phyloP scores from a whole-genome alignment of 192 early-diverging fungal species.

The Gigaspora rosea region DNA sequence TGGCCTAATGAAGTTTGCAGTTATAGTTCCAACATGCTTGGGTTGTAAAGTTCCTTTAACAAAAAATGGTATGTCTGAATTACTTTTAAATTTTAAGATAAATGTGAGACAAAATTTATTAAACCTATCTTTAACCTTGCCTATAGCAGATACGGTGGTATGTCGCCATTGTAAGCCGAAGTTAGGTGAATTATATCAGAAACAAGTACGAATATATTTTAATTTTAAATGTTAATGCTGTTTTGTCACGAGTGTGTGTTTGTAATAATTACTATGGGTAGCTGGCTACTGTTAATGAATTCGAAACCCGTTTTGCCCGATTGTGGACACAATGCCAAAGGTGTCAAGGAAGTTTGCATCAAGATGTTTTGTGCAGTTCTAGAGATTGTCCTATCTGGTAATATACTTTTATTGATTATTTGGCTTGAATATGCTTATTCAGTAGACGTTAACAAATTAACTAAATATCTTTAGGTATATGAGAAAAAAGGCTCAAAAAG shows the following conservation, averaged over 20 bases:
- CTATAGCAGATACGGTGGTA: conserved; percentile 63
- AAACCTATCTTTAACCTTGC: conserved; percentile 2
- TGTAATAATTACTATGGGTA: not conserved
- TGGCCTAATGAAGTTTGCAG: conserved; percentile 92
- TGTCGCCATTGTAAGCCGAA: conserved; percentile 76
- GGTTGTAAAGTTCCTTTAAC: conserved; percentile 87
- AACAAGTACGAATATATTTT: conserved; percentile 47
- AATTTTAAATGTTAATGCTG: not conserved
- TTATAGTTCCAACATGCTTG: conserved; percentile 88
- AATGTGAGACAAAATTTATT: not conserved
- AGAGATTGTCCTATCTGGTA: conserved; percentile 98
- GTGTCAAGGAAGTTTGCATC: conserved; percentile 92
- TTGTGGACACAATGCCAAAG: conserved; percentile 98
- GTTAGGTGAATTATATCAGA: conserved; percentile 76
- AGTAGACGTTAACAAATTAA: not conserved
- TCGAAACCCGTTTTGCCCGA: conserved; percentile 77
- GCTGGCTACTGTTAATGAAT: conserved; percentile 64
- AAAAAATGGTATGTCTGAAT: conserved; percentile 46
- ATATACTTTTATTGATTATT: not conserved
- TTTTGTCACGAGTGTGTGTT: not conserved
- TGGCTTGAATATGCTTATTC: not conserved
- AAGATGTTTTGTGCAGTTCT: conserved; percentile 93
- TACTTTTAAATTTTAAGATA: not conserved
- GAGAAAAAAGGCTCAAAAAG: conserved; percentile 96
- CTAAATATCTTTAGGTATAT: conserved; percentile 55